Evolutionary conservation across 225 moss, liverwort and hornwort species (phyloP), one percentile per base, ranked within the genome.

Genomic region (Antitrichia curtipendula): DNA sequence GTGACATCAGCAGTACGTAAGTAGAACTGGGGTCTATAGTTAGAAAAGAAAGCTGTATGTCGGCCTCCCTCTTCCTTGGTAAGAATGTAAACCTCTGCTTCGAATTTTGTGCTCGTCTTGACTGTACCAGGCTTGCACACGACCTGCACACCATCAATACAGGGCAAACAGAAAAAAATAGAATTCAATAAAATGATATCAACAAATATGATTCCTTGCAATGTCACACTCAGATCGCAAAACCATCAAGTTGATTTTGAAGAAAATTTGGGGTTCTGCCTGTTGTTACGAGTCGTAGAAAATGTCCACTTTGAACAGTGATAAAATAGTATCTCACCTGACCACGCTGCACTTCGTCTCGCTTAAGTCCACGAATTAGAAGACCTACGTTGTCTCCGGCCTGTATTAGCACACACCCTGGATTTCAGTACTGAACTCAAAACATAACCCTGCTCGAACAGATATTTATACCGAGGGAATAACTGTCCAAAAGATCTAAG

Each of bases 11-110:
- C 95, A 50, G 95, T 97, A 36, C 98, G 95, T 79, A 98, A 92
- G 92, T 98, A 98, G 83, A 98, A 98, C 86, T 98, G 98, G 83
- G 98, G 98, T 58, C 96, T 92, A 84, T 98, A 98, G 86, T 97
- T 96, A 49, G 98, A 96, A 70, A 98, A 98, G 90, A 98, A 98
- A 43, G 98, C 97, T 18, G 97, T 96, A 62, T 98, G 98, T 82
- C 97, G 95, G 29, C 97, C 98, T 75, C 98, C 98, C 87, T 98
- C 97, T 91, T 98, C 98, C 88, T 98, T 98, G 34, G 96, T 98
- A 62, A 96, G 89, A 68, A 97, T 94, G 82, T 97, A 97, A 54
- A 97, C 95, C 81, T 96, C 95, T 17, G 96, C 96, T 91, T 96
- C 97, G 47, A 97, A 96, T 89, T 95, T 96, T 52, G 93, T 91